Evolutionary conservation across 2,329 filamentous ascomycete genomes (phyloP).

Genomic region (Balansia obtecta): DNA sequence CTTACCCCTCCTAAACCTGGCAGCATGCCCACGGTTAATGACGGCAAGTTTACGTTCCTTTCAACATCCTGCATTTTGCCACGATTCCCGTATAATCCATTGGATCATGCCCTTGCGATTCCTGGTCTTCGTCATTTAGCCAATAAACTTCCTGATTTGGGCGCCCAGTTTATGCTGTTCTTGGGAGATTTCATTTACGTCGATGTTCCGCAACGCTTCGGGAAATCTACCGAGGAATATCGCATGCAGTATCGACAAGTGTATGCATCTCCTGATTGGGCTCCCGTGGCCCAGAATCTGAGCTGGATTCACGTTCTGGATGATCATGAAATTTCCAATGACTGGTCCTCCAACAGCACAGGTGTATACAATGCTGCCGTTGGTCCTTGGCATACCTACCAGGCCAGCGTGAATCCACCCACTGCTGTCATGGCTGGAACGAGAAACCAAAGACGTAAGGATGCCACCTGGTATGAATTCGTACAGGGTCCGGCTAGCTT

Average conservation of each 20-base stretch:
- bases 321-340: slow-evolving; percentile 92
- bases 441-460: slow-evolving; percentile 24
- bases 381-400: slow-evolving; percentile 80
- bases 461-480: slow-evolving; percentile 80
- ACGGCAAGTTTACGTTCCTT: slow-evolving; percentile 75
- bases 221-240: slow-evolving; percentile 61
- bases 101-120: slow-evolving; percentile 73
- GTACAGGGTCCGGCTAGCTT: slow-evolving; percentile 82
- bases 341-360: slow-evolving; percentile 56
- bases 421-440: slow-evolving; percentile 37
- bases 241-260: slow-evolving; percentile 86
- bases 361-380: slow-evolving; percentile 44
- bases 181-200: slow-evolving; percentile 83
- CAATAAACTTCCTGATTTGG: slow-evolving; percentile 55
- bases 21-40: slow-evolving; percentile 42
- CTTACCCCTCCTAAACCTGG: slow-evolving; percentile 62
- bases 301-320: slow-evolving; percentile 97
- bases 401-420: slow-evolving; percentile 75
- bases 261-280: slow-evolving; percentile 93
- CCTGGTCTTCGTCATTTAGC: slow-evolving; percentile 70
- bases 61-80: slow-evolving; percentile 89
- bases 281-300: slow-evolving; percentile 58
- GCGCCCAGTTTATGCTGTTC: slow-evolving; percentile 70
- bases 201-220: slow-evolving; percentile 75
- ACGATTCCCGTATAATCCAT: slow-evolving; percentile 75